A percentile compares a stretch with the other conserved stretches of the same genome.
Evolutionary conservation across 495 filamentous ascomycete genomes (phyloP).

Genomic region (Daldinia decipiens): DNA sequence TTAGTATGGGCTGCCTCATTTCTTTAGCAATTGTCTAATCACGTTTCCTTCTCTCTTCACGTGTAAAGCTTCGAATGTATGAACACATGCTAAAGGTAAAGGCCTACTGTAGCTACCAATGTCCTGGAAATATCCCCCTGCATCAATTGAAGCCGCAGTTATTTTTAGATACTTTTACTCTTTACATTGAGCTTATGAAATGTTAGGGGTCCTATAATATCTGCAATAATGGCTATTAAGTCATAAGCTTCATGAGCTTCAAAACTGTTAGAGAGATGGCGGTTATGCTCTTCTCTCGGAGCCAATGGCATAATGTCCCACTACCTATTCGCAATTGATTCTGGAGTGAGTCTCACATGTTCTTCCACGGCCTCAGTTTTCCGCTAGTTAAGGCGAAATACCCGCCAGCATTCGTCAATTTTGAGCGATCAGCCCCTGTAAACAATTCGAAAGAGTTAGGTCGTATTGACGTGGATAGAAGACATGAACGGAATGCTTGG

Average conservation of each 20-base stretch:
- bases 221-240: background rate
- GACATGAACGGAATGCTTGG: slow-evolving; percentile 38
- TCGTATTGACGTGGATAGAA: slow-evolving; percentile 24
- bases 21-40: background rate
- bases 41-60: background rate
- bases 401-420: slow-evolving; percentile 5
- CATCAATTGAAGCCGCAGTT: background rate
- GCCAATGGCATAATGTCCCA: background rate
- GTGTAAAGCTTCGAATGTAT: background rate
- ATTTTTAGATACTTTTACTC: background rate
- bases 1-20: background rate
- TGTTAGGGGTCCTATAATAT: background rate
- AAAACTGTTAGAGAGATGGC: background rate
- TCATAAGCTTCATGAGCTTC: background rate
- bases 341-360: background rate
- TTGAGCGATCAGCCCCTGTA: background rate
- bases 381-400: background rate
- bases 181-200: background rate
- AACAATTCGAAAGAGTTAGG: background rate
- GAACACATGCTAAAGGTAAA: background rate
- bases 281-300: background rate
- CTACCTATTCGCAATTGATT: background rate
- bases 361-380: background rate
- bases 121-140: background rate
- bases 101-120: background rate